Base-by-base conservation (phyloP, 2,329 filamentous ascomycete genomes). In the Monilinia aucupariae region DNA sequence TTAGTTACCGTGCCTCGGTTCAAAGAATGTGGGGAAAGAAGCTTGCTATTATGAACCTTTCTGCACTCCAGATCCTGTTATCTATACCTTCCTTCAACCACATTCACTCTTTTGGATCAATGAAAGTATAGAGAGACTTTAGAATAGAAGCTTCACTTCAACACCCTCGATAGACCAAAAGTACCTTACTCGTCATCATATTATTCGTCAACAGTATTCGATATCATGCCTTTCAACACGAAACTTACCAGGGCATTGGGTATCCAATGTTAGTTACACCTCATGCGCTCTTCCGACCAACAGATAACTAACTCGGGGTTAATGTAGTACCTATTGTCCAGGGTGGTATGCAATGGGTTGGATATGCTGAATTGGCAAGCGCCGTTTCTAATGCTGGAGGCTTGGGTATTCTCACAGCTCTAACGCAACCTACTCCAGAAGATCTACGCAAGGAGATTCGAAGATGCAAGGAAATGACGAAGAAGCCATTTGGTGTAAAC, bases 391-490 rank as follows among this genome's bases (percentile, higher is more conserved):
- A 91, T 76, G 88, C 90, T n/a, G 90, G 90, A 68, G 90, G 89
- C 54, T 81, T 94, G 61, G 90, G 90, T 72, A 86, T 94, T 74
- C 83, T 94, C 76, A 94, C 90, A 37, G 90, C 89, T 54, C 86
- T 97, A 73, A 97, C 96, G 61, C 96, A 96, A 83, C 90, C 94
- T 41, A 89, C 90, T 20, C 93, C 94, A 54, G 90, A 92, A 76
- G 92, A 91, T 74, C 87, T 99, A 63, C 92, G 93, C 76, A 89
- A 90, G 74, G 94, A 99, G 80, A 99, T 99, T 78, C 88, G 85
- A 67, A 87, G 85, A 78, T 96, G 91, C 81, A 88, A 87, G 70
- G 85, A 81, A 68, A 85, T 97, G 80, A 94, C 90, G 63, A 80
- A 81, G 66, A 82, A 85, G 68, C 90, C 90, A 22, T 97, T 99